Conservation (phyloP, 192 early-diverging fungal species). For the Linnemannia hyalina region DNA sequence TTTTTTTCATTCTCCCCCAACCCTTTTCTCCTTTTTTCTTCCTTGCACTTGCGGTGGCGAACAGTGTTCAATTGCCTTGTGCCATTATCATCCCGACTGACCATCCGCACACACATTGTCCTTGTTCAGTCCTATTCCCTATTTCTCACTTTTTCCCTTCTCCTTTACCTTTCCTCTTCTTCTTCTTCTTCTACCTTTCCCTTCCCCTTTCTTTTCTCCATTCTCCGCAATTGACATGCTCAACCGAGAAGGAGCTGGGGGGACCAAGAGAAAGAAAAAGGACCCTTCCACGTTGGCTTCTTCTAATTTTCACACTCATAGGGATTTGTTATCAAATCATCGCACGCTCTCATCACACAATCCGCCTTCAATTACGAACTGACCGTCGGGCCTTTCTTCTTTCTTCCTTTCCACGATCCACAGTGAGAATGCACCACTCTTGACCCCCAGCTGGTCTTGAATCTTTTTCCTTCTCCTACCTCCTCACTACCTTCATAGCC, state of each 20-base stretch:
- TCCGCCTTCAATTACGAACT: neutral
- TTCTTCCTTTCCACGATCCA: neutral
- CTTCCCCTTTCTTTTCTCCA: neutral
- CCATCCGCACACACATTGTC: neutral
- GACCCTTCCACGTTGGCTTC: neutral
- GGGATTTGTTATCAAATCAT: constrained; percentile 31
- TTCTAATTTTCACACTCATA: neutral
- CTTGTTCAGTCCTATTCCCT: neutral
- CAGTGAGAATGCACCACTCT: neutral
- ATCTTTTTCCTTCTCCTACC: constrained; percentile 4
- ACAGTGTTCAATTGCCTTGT: neutral
- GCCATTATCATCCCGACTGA: constrained; percentile 1
- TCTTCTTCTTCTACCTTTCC: neutral
- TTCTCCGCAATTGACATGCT: neutral
- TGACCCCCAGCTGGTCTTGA: neutral
- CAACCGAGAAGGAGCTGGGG: neutral
- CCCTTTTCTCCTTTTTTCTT: neutral
- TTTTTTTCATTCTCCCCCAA: constrained; percentile 7
- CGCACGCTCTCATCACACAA: constrained; percentile 34
- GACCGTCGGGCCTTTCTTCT: neutral
- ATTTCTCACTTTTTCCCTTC: neutral
- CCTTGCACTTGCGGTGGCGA: neutral
- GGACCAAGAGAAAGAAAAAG: constrained; percentile 14
- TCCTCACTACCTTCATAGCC: too few species aligned
- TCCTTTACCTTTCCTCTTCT: neutral